These are phyloP conservation scores for Hanseniaspora singularis DNA, from an alignment of 805 yeast species.

Conservation along the genomic window DNA sequence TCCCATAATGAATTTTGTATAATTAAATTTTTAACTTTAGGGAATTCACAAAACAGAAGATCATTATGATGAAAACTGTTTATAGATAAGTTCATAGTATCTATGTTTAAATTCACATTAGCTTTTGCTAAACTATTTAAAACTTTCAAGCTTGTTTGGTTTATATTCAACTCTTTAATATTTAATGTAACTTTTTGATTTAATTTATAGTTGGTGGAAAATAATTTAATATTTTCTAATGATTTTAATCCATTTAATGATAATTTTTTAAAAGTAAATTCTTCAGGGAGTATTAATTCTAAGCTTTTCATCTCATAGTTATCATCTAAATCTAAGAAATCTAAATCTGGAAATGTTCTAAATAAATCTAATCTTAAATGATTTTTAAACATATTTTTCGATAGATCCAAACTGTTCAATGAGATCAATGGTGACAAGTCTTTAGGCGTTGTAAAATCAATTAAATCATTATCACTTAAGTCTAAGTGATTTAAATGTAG, in stretches of 20 bases:
- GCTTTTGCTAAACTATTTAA: not conserved
- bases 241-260: constrained; percentile 1
- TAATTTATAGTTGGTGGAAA: not conserved
- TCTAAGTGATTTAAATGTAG: constrained; percentile 11
- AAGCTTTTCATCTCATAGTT: not conserved
- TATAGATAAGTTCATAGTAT: constrained; percentile 7
- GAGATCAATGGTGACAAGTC: not conserved
- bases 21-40: constrained; percentile 1
- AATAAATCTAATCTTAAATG: constrained; percentile 3
- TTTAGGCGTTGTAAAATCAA: not conserved
- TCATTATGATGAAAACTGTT: not conserved
- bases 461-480: constrained; percentile 7
- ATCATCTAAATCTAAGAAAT: not conserved
- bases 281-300: constrained; percentile 3
- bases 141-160: not conserved
- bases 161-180: constrained; percentile 8
- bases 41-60: not conserved
- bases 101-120: not conserved
- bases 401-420: constrained; percentile 7
- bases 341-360: constrained; percentile 1
- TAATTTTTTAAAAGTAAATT: constrained; percentile 1
- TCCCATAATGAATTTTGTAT: constrained; percentile 6
- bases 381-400: constrained; percentile 3
- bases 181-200: not conserved
- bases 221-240: not conserved